Evolutionary conservation across 2,329 filamentous ascomycete species (phyloP).

Genomic region (Tympanopsis confertula): DNA sequence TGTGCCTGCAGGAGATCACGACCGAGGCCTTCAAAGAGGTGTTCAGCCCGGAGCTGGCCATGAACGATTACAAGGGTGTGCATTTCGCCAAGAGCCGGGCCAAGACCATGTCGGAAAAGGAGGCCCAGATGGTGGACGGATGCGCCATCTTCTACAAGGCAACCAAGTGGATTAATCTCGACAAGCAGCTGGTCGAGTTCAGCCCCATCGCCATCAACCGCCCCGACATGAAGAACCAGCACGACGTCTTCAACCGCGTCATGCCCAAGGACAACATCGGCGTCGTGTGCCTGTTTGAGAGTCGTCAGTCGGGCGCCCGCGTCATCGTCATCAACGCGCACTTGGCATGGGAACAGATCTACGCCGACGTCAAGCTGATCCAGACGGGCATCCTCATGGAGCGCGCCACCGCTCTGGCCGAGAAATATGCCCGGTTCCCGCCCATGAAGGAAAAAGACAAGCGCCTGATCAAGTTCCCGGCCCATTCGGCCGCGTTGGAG

Average conservation of each 20-base stretch:
- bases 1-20: constrained; percentile 89
- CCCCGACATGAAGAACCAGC: constrained; percentile 91
- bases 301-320: constrained; percentile 76
- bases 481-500: constrained; percentile 31
- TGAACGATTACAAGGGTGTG: constrained; percentile 83
- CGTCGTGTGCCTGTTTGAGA: constrained; percentile 84
- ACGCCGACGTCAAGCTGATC: constrained; percentile 89
- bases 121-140: constrained; percentile 82
- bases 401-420: constrained; percentile 72
- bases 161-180: constrained; percentile 84
- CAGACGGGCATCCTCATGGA: constrained; percentile 95
- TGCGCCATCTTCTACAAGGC: constrained; percentile 95
- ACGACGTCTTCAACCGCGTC: constrained; percentile 95
- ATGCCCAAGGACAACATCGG: constrained; percentile 98
- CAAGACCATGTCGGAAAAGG: constrained; percentile 81
- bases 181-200: constrained; percentile 91
- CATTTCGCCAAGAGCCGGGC: constrained; percentile 85
- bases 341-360: constrained; percentile 84
- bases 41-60: constrained; percentile 75
- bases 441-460: constrained; percentile 81
- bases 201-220: constrained; percentile 83
- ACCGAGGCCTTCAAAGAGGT: constrained; percentile 84
- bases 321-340: constrained; percentile 90
- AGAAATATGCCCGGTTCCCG: constrained; percentile 71
- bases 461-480: constrained; percentile 36